A percentile compares a stretch with the other conserved stretches of the same genome.
phyloP scores from a whole-genome alignment of 2,329 filamentous ascomycete genomes.

The Monilinia fructigena region DNA sequence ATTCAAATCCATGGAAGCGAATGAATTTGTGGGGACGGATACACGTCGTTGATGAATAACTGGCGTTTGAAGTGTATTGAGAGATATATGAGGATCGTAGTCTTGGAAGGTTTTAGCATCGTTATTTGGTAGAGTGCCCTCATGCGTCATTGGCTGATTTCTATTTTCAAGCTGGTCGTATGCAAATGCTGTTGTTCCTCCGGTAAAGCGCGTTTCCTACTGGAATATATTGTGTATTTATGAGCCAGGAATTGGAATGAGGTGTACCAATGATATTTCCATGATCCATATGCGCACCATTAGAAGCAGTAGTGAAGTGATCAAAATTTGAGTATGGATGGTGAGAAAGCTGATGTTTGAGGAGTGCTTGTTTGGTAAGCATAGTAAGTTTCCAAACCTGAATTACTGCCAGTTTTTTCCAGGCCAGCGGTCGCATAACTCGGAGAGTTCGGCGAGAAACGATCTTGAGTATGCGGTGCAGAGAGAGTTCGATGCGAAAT shows the following conservation, averaged over 20 bases:
- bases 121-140: background rate
- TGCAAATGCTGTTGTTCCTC: background rate
- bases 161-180: background rate
- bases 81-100: background rate
- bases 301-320: background rate
- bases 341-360: background rate
- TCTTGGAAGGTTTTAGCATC: background rate
- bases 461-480: background rate
- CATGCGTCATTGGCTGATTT: background rate
- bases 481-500: background rate
- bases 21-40: background rate
- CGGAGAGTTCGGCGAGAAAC: background rate
- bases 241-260: background rate
- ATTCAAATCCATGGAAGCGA: background rate
- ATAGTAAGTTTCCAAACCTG: background rate
- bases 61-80: background rate
- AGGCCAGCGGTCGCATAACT: background rate
- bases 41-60: background rate
- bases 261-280: background rate
- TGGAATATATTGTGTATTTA: background rate
- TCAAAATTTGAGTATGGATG: background rate
- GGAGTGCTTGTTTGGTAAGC: background rate
- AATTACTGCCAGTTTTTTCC: too few species aligned
- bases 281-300: background rate
- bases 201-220: background rate